Evolutionary conservation across 2,329 filamentous ascomycete species (phyloP), one percentile per base, ranked within the genome.

Genomic region (Aspergillus glaucus): DNA sequence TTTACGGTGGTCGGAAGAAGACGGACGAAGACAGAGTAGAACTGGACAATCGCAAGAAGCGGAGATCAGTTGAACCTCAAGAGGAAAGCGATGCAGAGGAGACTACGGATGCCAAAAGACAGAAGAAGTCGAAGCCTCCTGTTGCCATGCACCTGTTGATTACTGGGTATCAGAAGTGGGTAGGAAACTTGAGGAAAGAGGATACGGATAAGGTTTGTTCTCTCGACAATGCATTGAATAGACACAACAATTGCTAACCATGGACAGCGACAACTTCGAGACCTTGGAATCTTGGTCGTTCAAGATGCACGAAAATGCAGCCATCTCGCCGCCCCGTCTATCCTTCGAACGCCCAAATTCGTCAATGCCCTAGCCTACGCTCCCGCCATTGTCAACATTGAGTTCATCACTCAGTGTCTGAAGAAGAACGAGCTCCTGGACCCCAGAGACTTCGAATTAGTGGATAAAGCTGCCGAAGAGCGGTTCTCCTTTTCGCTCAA

Each of bases 271-370:
- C 86, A 86, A 71, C 77, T 98, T 48, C 86, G 91, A 51, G 82
- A 86, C 42, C 73, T 97, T 32, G 93, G 93, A 6, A 87, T 98
- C 48, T 78, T 84, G 56, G 81, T 95, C 19, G 86, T 88, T 4
- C 79, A 85, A 58, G 87, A 95, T 62, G 82, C 83, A 22, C 79
- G 81, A 43, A 79, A 81, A 41, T 93, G 88, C 64, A 88, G 92
- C 59, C 88, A 95, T 64, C 80, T 98, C 9, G 90, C 89, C 30
- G 92, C 92, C 3, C 93, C 92, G 1, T 80, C 83, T 39, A 82
- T 97, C 52, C 81, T 96, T 30, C 86, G 93, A 34, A 98, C 93
- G 0, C 84, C 88, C 65, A 98, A 98, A 64, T 98, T 98, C 64
- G 84, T 97, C 44, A 86, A 85, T 52, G 89, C 90, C 10, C 74